Base-by-base conservation (phyloP, 305 asterid species). In the Vinca major region DNA sequence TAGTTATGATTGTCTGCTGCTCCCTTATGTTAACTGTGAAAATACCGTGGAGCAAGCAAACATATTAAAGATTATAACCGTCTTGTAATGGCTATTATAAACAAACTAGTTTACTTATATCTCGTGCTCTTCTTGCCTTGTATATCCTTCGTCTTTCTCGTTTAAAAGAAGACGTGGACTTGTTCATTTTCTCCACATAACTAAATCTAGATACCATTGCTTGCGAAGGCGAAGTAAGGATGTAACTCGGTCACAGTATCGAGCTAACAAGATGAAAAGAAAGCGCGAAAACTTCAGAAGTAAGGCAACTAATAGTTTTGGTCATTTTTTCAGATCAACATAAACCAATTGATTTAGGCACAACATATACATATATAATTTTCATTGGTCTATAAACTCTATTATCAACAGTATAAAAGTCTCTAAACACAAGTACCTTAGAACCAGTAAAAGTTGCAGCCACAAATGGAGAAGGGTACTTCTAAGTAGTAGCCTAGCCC, bases 401-500 rank as follows among this genome's bases (percentile, higher is more conserved):
- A 41, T 39, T 20, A 37, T 20, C 54, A 21, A 33, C 41, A 21
- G 33, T 3, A 2, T 43, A 9, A 41, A 6, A 43, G 33, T 37
- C 54, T 55, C 54, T 55, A 56, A 55, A 40, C 41, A 37, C 41
- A 37, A 3, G 62, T 10, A 11, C 53, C 9, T 19, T 11, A 4
- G 75, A 72, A 65, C 61, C 71, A 21, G 40, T n/a, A 36, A 47
- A 20, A 9, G 7, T 56, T 51, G 50, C 61, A 13, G 52, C 60
- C 51, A 37, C 19, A n/a, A 39, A 49, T 10, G 5, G 44, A 19
- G 55, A 17, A 21, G n/a, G 57, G 67, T 44, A 13, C 3, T 10
- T 26, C 39, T 7, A 45, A 33, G 9, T 45, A 41, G 45, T 41
- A 4, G 50, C 54, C 6, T 49, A 5, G 61, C 36, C 51, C n/a